Percentiles rank a stretch among this genome's conserved stretches.
Conservation (phyloP, 106 monocot genomes). For the Chionographis japonica region DNA sequence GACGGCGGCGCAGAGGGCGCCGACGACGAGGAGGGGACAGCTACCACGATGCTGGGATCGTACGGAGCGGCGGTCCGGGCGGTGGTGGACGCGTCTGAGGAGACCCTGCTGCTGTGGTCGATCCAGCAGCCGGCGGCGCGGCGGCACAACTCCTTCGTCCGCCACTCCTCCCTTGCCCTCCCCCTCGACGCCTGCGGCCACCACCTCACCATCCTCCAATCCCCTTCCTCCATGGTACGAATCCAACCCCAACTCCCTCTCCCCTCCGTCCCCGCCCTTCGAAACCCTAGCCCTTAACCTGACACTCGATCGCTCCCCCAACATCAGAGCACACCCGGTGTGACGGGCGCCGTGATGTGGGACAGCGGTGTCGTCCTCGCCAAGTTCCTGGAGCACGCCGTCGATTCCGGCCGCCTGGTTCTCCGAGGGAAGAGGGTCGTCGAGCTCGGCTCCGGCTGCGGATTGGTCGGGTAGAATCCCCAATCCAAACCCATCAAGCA, state of each 20-base stretch:
- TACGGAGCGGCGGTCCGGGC: constrained; percentile 32
- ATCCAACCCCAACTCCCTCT: neutral
- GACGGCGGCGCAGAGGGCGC: neutral
- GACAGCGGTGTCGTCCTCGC: constrained; percentile 88
- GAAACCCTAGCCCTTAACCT: neutral
- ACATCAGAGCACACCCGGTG: constrained; percentile 61
- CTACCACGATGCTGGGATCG: constrained; percentile 24
- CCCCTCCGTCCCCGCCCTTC: no score
- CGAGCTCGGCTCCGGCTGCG: constrained; percentile 87
- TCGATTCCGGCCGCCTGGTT: constrained; percentile 45
- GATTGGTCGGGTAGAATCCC: constrained; percentile 62
- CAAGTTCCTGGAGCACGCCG: constrained; percentile 92
- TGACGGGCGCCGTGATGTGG: constrained; percentile 97
- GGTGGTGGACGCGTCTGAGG: constrained; percentile 54
- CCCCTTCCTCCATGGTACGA: constrained; percentile 76
- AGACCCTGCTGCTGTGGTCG: constrained; percentile 76
- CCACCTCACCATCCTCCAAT: constrained; percentile 68
- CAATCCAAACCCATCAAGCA: neutral
- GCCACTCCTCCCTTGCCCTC: constrained; percentile 53
- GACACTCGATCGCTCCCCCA: neutral
- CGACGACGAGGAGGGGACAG: neutral
- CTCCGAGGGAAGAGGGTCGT: constrained; percentile 59
- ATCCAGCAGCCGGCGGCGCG: constrained; percentile 58
- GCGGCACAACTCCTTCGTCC: constrained; percentile 74
- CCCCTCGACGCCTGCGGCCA: constrained; percentile 73